These are phyloP conservation scores for Tricholoma bakamatsutake DNA, from an alignment of 768 basidiomycete species.

Conservation along the genomic window DNA sequence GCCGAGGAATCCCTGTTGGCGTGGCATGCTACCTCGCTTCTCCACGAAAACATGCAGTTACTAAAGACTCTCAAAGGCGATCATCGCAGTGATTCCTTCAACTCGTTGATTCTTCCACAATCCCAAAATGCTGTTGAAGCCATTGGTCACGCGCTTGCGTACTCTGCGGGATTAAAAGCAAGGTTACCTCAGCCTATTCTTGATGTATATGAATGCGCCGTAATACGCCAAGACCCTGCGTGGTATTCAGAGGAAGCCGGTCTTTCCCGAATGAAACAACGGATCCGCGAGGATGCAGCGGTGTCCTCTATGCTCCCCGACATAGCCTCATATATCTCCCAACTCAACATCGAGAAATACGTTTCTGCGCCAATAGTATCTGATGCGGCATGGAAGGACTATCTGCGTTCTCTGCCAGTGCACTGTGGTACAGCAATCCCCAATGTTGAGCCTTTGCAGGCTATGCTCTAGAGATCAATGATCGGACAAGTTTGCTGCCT, in stretches of 20 bases:
- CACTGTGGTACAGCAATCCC: constrained; percentile 38
- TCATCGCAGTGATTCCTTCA: constrained; percentile 48
- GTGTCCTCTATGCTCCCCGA: constrained; percentile 38
- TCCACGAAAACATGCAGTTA: constrained; percentile 41
- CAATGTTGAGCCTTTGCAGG: constrained; percentile 32
- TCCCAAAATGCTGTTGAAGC: constrained; percentile 48
- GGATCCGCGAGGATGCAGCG: constrained; percentile 40
- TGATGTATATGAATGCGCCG: constrained; percentile 49
- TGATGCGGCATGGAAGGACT: constrained; percentile 44
- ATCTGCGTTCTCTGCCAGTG: constrained; percentile 32
- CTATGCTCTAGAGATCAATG: constrained; percentile 30
- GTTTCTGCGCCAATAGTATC: constrained; percentile 50
- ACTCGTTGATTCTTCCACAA: constrained; percentile 50
- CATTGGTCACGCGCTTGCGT: constrained; percentile 60
- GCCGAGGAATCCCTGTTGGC: constrained; percentile 47
- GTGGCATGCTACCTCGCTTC: constrained; percentile 38
- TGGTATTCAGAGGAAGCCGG: constrained; percentile 55
- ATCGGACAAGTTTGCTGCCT: background rate
- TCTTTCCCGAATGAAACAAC: constrained; percentile 42
- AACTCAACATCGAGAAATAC: constrained; percentile 43
- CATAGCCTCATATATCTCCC: constrained; percentile 33
- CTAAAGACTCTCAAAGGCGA: constrained; percentile 30
- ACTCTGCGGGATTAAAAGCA: constrained; percentile 42
- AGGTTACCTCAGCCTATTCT: constrained; percentile 43
- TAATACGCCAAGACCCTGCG: constrained; percentile 47